Evolutionary conservation across 2,329 filamentous ascomycete genomes (phyloP).

Genomic region (Ophiostoma australiae): DNA sequence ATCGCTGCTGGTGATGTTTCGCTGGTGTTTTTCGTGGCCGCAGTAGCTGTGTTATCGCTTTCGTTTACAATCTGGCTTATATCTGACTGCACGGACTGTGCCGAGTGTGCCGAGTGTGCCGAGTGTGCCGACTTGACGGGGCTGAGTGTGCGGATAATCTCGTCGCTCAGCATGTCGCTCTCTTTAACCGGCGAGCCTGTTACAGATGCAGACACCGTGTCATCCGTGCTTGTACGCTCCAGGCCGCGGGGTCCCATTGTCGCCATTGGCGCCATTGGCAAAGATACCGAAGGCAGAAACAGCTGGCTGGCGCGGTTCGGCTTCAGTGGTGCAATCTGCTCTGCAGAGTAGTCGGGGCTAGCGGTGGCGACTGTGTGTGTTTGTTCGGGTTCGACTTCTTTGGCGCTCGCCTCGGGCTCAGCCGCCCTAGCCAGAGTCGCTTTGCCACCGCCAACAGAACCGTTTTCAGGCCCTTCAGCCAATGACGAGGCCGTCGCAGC

Average conservation of each 20-base stretch:
- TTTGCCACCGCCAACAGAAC: constrained; percentile 6
- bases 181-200: constrained; percentile 57
- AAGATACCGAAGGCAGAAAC: constrained; percentile 31
- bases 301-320: constrained; percentile 37
- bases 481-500: constrained; percentile 15
- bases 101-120: not conserved
- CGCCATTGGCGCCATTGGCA: constrained; percentile 8
- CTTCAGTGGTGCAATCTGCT: constrained; percentile 43
- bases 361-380: not conserved
- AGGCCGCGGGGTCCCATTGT: constrained; percentile 31
- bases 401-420: not conserved
- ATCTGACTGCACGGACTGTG: not conserved
- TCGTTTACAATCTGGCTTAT: constrained; percentile 16
- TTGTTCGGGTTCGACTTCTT: not conserved
- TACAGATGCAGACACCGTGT: constrained; percentile 45
- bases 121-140: constrained; percentile 38
- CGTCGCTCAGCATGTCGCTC: constrained; percentile 65
- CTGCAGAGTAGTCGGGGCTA: constrained; percentile 6
- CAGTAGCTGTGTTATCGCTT: constrained; percentile 21
- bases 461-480: not conserved
- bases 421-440: not conserved
- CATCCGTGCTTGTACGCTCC: constrained; percentile 43
- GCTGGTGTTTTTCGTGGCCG: constrained; percentile 20
- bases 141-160: constrained; percentile 67
- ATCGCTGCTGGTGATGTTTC: too few relatives aligned